Evolutionary conservation across 306 rosid genomes (phyloP), one percentile per base, ranked within the genome.

Genomic region (Rosa persica): DNA sequence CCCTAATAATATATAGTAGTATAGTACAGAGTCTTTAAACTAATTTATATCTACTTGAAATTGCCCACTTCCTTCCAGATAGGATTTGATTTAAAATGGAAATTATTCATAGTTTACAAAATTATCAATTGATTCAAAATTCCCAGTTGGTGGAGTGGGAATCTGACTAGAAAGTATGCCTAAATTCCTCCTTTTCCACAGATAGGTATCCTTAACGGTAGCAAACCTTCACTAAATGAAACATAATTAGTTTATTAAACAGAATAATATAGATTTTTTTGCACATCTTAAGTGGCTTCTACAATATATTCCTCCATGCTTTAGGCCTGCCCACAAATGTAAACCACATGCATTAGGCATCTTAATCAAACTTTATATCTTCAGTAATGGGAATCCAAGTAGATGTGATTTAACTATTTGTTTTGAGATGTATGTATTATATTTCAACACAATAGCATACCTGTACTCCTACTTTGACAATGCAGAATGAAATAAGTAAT

Each of bases 131-230:
- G 70, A 39, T 38, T 66, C 27, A 66, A 38, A 17, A 77, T 81
- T 64, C 55, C 70, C 75, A 19, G 20, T 39, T 78, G 79, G 66
- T 76, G 66, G 42, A 55, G 77, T 85, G 80, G 86, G 87, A 81
- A 82, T 87, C 89, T 85, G 77, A 82, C 80, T 65, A 47, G 75
- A 85, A 87, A 78, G 77, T 51, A 76, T 73, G 74, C 79, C 69
- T 73, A 80, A 81, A 71, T 73, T 57, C 38, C 79, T 52, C 38
- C 72, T 78, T 86, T 67, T 49, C 66, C 65, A 57, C 62, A 67
- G 69, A 71, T 89, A 79, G 84, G 91, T 82, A 88, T 85, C 95
- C 95, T 81, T 90, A 88, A 85, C 70, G 85, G 89, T 82, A 81
- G 72, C 92, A 88, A 75, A 76, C 83, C 86, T 82, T 78, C 87